Evolutionary conservation across 2,329 filamentous ascomycete genomes (phyloP), one percentile per base, ranked within the genome.

Genomic region (Graphilbum fragrans): DNA sequence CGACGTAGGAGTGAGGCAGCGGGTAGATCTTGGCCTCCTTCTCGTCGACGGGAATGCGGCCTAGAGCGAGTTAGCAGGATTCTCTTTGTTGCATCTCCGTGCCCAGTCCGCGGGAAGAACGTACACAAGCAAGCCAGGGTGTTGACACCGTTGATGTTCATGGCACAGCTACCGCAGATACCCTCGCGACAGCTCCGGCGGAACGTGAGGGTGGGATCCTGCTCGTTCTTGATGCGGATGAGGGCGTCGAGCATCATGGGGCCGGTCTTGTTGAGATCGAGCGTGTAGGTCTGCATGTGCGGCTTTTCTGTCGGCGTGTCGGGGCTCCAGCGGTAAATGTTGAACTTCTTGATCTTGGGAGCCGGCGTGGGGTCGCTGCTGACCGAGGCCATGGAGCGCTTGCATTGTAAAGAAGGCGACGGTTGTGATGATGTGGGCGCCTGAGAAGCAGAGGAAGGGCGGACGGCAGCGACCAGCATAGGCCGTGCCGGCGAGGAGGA

Each of bases 91-190:
- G n/a, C n/a, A n/a, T n/a, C n/a, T n/a, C n/a, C n/a, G n/a, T n/a
- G n/a, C n/a, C n/a, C n/a, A n/a, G n/a, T n/a, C n/a, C n/a, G n/a
- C n/a, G n/a, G n/a, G n/a, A n/a, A n/a, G n/a, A n/a, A 79, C 83
- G 54, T 85, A 94, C 92, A 98, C 60, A 98, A 70, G 67, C 92
- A 98, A 53, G 92, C 92, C 56, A 98, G 69, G 44, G 92, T 98
- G 72, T 98, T 98, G 57, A 93, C 84, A 62, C 92, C 92, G 63
- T 96, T 93, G 62, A 98, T 96, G 74, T 98, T 98, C 92, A 98
- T 98, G 52, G 92, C 92, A 62, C 92, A 98, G 65, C 86, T 94
- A 52, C 92, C 92, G 61, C 92, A 98, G 58, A 98, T 98, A 54
- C 92, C 92, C 75, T 98, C 92, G 67, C 92, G 76, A 70, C 92